Percentiles rank a stretch among this genome's conserved stretches.
phyloP scores from a whole-genome alignment of 805 yeast species.

The Metschnikowia orientalis region DNA sequence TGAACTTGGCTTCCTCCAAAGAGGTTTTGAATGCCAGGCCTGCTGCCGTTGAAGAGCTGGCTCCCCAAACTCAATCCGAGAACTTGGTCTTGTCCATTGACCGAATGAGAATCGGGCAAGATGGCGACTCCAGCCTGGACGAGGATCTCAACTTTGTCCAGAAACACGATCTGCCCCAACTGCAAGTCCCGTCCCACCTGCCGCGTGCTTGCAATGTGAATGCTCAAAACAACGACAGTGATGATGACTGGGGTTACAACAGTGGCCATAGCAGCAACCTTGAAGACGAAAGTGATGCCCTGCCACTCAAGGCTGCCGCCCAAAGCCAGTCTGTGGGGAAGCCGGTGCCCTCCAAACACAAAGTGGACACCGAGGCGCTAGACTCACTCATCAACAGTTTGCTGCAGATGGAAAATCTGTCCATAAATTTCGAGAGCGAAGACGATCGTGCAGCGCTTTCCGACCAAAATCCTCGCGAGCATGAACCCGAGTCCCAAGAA shows the following conservation, averaged over 20 bases:
- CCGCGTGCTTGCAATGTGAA: background rate
- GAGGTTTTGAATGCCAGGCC: background rate
- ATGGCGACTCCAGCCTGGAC: slow-evolving; percentile 12
- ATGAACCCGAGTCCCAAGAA: background rate
- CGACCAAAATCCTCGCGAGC: background rate
- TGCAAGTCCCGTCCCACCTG: slow-evolving; percentile 5
- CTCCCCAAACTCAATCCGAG: slow-evolving; percentile 12
- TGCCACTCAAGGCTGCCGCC: no score
- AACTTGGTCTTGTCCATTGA: slow-evolving; percentile 17
- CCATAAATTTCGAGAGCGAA: slow-evolving; percentile 1
- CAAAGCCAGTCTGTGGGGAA: no score
- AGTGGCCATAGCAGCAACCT: slow-evolving; percentile 20
- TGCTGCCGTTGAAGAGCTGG: background rate
- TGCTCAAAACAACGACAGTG: slow-evolving; percentile 6
- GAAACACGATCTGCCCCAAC: slow-evolving; percentile 9
- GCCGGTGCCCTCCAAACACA: slow-evolving; percentile 7
- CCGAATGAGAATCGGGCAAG: slow-evolving; percentile 9
- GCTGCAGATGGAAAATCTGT: slow-evolving; percentile 19
- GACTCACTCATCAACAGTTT: slow-evolving; percentile 38
- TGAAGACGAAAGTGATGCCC: slow-evolving; percentile 5
- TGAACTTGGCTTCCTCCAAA: slow-evolving; percentile 19
- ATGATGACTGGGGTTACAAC: slow-evolving; percentile 28
- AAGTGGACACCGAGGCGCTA: slow-evolving; percentile 26
- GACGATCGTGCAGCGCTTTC: no score
- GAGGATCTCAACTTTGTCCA: background rate